phyloP scores from a whole-genome alignment of 2,329 filamentous ascomycete species.

The Exophiala sp. region DNA sequence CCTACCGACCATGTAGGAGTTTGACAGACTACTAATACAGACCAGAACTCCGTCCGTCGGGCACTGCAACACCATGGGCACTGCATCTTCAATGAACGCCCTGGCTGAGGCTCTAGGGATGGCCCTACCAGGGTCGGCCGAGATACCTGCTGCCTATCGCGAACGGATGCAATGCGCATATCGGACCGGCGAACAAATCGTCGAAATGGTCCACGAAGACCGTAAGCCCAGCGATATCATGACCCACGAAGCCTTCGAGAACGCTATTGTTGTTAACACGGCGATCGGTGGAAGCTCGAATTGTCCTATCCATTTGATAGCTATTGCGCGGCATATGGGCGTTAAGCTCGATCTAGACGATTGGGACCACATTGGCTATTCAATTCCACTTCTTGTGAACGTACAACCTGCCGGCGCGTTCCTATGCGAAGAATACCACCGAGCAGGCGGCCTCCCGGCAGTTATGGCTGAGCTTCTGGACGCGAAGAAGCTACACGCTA shows the following conservation, averaged over 20 bases:
- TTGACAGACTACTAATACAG: background rate
- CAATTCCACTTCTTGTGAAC: constrained; percentile 52
- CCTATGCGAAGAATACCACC: constrained; percentile 53
- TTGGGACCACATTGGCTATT: constrained; percentile 52
- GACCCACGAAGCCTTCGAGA: constrained; percentile 55
- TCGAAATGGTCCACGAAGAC: constrained; percentile 50
- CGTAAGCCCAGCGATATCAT: constrained; percentile 54
- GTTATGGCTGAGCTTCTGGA: constrained; percentile 54
- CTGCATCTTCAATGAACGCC: constrained; percentile 53
- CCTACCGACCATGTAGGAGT: background rate
- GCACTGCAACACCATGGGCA: constrained; percentile 55
- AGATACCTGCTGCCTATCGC: constrained; percentile 51
- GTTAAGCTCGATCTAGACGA: constrained; percentile 51
- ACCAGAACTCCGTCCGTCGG: constrained; percentile 45
- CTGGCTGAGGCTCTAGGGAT: constrained; percentile 53
- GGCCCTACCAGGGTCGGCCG: constrained; percentile 50
- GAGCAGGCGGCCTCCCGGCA: constrained; percentile 52
- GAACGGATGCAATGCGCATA: constrained; percentile 49
- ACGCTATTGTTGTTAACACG: constrained; percentile 53
- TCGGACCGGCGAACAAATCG: constrained; percentile 48
- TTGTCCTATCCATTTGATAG: constrained; percentile 55
- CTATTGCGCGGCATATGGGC: constrained; percentile 54
- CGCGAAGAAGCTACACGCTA: constrained; percentile 44
- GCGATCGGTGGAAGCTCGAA: constrained; percentile 58
- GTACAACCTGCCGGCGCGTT: constrained; percentile 55